Evolutionary conservation across 78 protist species (phyloP).

Genomic region (Mastigamoeba balamuthi): DNA sequence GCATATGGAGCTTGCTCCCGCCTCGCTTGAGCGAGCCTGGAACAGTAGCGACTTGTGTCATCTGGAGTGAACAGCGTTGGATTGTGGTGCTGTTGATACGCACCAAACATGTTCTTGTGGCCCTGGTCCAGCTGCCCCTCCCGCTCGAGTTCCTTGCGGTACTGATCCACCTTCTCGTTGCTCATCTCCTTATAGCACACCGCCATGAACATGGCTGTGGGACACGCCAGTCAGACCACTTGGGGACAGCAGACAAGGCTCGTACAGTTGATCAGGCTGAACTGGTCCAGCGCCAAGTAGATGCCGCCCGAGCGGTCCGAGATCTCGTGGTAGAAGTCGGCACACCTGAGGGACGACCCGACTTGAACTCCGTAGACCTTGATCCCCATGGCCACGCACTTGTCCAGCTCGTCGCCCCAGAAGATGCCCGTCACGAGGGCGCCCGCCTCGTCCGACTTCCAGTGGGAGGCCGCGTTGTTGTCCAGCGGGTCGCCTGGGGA

Average conservation of each 20-base stretch:
- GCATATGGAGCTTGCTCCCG: no score
- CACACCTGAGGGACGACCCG: no score
- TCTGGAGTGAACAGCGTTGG: no score
- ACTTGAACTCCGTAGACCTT: background rate
- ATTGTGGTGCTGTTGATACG: no score
- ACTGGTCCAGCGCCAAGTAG: background rate
- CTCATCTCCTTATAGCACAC: background rate
- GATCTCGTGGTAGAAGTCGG: background rate
- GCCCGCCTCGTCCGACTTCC: background rate
- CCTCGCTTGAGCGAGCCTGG: no score
- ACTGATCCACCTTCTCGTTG: no score
- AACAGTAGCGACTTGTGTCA: no score
- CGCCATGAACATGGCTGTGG: background rate
- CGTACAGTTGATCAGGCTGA: background rate
- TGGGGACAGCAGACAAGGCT: no score
- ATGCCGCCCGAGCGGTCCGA: background rate
- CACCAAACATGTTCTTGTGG: no score
- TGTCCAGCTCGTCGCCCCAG: background rate
- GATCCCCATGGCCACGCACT: background rate
- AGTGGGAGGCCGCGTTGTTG: background rate
- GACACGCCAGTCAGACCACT: no score
- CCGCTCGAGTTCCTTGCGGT: no score
- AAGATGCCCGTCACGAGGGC: background rate
- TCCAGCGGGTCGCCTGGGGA: background rate
- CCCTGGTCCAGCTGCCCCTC: no score